Evolutionary conservation across 768 basidiomycete species (phyloP).

Genomic region (Hebeloma cylindrosporum): DNA sequence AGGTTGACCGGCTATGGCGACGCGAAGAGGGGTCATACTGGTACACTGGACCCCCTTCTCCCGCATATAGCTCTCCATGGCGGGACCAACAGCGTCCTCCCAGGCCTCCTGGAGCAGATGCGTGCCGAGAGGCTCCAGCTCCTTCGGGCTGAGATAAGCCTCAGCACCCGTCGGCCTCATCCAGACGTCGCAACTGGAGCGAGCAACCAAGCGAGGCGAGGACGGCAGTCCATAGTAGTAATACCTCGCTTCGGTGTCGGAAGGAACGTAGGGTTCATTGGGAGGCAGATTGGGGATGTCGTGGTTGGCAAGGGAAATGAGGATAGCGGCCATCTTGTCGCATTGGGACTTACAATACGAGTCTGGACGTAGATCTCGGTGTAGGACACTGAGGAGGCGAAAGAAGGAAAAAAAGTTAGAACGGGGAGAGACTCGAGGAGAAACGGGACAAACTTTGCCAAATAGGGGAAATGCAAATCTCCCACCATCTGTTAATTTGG

Average conservation of each 20-base stretch:
- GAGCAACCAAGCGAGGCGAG: slow-evolving; percentile 27
- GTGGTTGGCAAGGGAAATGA: not conserved
- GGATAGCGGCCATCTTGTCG: not conserved
- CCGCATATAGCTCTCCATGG: slow-evolving; percentile 8
- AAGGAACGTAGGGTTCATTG: too few relatives aligned
- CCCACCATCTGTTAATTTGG: too few relatives aligned
- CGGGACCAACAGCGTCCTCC: slow-evolving; percentile 19
- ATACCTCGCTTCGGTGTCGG: slow-evolving; percentile 22
- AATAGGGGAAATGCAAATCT: too few relatives aligned
- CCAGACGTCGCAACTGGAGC: slow-evolving; percentile 24
- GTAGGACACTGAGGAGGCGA: not conserved
- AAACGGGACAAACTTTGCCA: too few relatives aligned
- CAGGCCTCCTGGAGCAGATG: slow-evolving; percentile 23
- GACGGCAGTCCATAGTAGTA: slow-evolving; percentile 32
- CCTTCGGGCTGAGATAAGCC: slow-evolving; percentile 25
- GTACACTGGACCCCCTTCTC: slow-evolving; percentile 25
- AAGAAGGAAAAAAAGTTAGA: not conserved
- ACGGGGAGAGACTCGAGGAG: not conserved
- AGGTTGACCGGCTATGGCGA: slow-evolving; percentile 21
- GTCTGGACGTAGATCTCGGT: not conserved
- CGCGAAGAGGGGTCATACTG: slow-evolving; percentile 28
- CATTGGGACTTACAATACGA: not conserved
- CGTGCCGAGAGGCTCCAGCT: slow-evolving; percentile 20
- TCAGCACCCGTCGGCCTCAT: slow-evolving; percentile 22
- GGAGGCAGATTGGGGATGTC: not conserved